Conservation (phyloP, 192 early-diverging fungal species). For the Backusella australiensis region DNA sequence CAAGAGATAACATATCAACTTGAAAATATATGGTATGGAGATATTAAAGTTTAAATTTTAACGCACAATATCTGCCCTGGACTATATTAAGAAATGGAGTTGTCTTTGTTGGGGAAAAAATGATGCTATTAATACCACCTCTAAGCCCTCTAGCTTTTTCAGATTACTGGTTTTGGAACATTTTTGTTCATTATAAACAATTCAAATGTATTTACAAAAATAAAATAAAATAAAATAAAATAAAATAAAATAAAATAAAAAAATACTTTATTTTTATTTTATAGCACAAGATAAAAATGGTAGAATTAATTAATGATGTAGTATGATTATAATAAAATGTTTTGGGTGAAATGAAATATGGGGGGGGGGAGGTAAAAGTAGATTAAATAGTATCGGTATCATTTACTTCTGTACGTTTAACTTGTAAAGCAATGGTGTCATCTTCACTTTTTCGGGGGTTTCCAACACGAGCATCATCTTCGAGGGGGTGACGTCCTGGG, state of each 20-base stretch:
- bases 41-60: too few species aligned
- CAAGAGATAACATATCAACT: too few species aligned
- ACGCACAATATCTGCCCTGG: too few species aligned
- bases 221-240: too few species aligned
- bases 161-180: neutral
- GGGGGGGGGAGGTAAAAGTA: neutral
- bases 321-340: too few species aligned
- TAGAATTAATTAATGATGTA: slow-evolving; percentile 3
- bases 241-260: too few species aligned
- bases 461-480: neutral
- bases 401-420: neutral
- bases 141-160: neutral
- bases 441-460: neutral
- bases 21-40: too few species aligned
- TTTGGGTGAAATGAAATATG: neutral
- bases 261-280: neutral
- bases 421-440: neutral
- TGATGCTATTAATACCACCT: neutral
- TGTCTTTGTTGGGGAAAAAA: neutral
- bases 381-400: neutral
- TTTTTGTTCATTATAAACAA: neutral
- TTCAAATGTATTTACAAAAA: neutral
- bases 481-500: slow-evolving; percentile 5
- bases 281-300: neutral
- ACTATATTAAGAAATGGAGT: neutral